Percentiles rank a stretch among this genome's conserved stretches.
Conservation (phyloP, 1,139 yeast genomes). For the Kodamaea anthophila region DNA sequence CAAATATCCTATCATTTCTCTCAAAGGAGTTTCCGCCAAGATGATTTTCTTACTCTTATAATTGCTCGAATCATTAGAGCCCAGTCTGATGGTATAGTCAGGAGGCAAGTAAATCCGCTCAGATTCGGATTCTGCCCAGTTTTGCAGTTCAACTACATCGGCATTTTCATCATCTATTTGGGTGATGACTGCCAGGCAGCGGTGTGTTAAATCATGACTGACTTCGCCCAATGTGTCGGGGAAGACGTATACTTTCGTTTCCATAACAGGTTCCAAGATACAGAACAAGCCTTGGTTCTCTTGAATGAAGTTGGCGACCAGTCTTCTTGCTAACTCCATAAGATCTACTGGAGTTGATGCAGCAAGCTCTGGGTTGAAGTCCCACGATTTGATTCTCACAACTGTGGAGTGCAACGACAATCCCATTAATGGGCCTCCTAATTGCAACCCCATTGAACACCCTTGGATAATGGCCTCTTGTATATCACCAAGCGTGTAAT, state of each 20-base stretch:
- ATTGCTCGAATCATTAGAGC: conserved; percentile 7
- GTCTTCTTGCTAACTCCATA: conserved; percentile 28
- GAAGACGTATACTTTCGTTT: conserved; percentile 58
- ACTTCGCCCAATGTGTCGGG: conserved; percentile 78
- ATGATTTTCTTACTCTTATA: conserved; percentile 47
- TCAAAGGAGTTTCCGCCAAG: conserved; percentile 73
- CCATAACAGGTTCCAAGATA: conserved; percentile 87
- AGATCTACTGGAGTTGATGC: conserved; percentile 22
- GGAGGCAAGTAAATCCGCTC: conserved; percentile 52
- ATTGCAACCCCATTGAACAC: conserved; percentile 63
- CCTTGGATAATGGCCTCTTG: conserved; percentile 54
- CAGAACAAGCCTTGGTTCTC: conserved; percentile 32
- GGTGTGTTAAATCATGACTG: conserved; percentile 63
- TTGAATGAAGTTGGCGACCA: conserved; percentile 31
- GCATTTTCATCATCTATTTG: conserved; percentile 55
- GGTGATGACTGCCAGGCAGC: conserved; percentile 65
- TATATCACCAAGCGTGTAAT: conserved; percentile 41
- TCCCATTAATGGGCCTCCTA: conserved; percentile 66
- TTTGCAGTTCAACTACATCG: conserved; percentile 30
- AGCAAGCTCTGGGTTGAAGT: conserved; percentile 32
- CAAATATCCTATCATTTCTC: conserved; percentile 87
- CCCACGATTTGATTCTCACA: conserved; percentile 46
- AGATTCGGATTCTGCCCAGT: conserved; percentile 47
- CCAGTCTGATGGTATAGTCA: conserved; percentile 38
- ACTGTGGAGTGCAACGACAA: conserved; percentile 61